Evolutionary conservation across 139 green algal genomes (phyloP).

Genomic region (Picochlorum sp.): DNA sequence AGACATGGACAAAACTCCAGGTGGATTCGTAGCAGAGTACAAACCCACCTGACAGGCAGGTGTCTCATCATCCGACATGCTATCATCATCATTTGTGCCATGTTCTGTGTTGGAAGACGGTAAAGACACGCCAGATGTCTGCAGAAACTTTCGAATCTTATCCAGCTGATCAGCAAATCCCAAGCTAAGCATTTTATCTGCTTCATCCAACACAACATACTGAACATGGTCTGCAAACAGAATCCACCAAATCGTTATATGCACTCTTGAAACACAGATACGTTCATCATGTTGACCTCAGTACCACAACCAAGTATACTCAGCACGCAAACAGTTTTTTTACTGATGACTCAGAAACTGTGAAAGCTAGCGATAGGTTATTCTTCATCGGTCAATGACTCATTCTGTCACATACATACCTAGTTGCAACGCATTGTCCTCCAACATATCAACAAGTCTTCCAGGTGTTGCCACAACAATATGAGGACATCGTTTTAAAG

Average conservation of each 20-base stretch:
- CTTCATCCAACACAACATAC: slow-evolving; percentile 77
- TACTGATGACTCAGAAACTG: slow-evolving; percentile 42
- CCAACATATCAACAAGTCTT: slow-evolving; percentile 68
- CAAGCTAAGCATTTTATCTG: slow-evolving; percentile 79
- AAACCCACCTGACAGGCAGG: slow-evolving; percentile 55
- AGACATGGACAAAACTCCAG: slow-evolving; percentile 25
- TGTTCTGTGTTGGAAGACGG: background rate
- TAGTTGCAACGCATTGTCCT: slow-evolving; percentile 40
- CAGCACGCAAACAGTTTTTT: background rate
- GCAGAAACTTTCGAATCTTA: slow-evolving; percentile 39
- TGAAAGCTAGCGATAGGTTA: slow-evolving; percentile 41
- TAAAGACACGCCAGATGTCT: slow-evolving; percentile 13
- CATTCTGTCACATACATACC: slow-evolving; percentile 5
- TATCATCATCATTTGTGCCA: background rate
- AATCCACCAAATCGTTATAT: background rate
- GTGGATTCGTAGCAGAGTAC: slow-evolving; percentile 76
- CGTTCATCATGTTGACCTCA: background rate
- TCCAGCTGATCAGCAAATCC: slow-evolving; percentile 72
- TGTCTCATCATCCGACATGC: background rate
- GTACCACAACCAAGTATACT: slow-evolving; percentile 25
- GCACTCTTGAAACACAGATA: too few species aligned
- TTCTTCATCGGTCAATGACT: slow-evolving; percentile 21
- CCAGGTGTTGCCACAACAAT: slow-evolving; percentile 78
- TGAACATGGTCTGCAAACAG: slow-evolving; percentile 12
- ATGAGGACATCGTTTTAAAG: slow-evolving; percentile 28